phyloP scores from a whole-genome alignment of 1,284 basidiomycete species.

The Anthracocystis walkeri region DNA sequence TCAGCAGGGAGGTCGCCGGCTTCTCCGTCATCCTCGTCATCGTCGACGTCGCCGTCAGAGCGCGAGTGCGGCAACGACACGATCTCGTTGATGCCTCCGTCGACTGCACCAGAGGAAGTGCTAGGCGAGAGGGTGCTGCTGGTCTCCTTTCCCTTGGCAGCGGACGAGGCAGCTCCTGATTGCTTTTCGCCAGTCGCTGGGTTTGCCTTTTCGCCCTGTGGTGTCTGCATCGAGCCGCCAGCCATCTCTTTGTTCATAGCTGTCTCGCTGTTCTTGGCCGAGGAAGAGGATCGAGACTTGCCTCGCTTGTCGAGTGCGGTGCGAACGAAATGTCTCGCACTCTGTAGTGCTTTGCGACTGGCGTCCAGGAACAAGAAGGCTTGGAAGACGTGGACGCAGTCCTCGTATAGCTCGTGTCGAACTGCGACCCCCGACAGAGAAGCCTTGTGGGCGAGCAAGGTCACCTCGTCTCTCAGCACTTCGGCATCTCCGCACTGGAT shows the following conservation, averaged over 20 bases:
- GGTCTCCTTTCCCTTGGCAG: slow-evolving; percentile 18
- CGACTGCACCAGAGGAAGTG: slow-evolving; percentile 20
- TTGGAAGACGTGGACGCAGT: slow-evolving; percentile 75
- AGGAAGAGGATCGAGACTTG: slow-evolving; percentile 68
- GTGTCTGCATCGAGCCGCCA: slow-evolving; percentile 51
- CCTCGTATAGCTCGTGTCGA: slow-evolving; percentile 91
- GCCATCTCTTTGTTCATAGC: slow-evolving; percentile 62
- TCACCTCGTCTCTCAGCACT: slow-evolving; percentile 90
- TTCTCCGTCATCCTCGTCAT: slow-evolving; percentile 37
- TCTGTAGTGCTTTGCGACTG: slow-evolving; percentile 68
- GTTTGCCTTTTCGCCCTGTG: slow-evolving; percentile 48
- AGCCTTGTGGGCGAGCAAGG: slow-evolving; percentile 93
- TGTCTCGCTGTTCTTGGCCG: slow-evolving; percentile 74
- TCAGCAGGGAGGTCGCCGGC: slow-evolving; percentile 23
- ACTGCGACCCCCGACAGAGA: slow-evolving; percentile 86
- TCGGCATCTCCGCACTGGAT: slow-evolving; percentile 95
- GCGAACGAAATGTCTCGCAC: slow-evolving; percentile 68
- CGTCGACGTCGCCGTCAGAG: slow-evolving; percentile 37
- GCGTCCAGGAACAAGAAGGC: slow-evolving; percentile 69
- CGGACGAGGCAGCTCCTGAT: slow-evolving; percentile 1
- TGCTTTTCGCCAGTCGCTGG: slow-evolving; percentile 45
- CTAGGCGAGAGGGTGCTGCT: slow-evolving; percentile 28
- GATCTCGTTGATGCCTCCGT: slow-evolving; percentile 49
- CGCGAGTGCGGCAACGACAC: slow-evolving; percentile 38
- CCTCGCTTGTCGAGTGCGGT: slow-evolving; percentile 64